These are phyloP conservation scores for Epichloe bromicola DNA, from an alignment of 2,329 filamentous ascomycete genomes.

Conservation along the genomic window DNA sequence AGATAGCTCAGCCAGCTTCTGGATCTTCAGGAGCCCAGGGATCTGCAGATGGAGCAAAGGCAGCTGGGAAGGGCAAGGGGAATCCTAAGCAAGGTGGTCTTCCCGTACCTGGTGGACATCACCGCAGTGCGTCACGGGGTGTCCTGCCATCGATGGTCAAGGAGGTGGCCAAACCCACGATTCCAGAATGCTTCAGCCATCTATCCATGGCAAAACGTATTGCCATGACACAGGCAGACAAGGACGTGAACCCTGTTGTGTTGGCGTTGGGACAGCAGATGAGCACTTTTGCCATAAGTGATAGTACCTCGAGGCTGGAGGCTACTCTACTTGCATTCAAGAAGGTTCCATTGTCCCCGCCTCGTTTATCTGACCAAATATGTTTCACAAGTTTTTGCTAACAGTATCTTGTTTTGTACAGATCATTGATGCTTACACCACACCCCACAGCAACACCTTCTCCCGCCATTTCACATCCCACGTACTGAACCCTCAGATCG, in stretches of 20 bases:
- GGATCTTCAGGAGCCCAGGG: constrained; percentile 13
- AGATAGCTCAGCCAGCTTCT: constrained; percentile 24
- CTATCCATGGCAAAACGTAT: constrained; percentile 54
- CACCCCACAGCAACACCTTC: constrained; percentile 70
- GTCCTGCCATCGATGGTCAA: constrained; percentile 25
- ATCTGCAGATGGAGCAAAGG: constrained; percentile 23
- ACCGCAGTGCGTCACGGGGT: constrained; percentile 21
- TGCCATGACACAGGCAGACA: constrained; percentile 45
- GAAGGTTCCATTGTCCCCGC: constrained; percentile 37
- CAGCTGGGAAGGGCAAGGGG: constrained; percentile 28
- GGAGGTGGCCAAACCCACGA: constrained; percentile 41
- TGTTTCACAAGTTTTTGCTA: background rate
- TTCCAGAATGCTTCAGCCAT: constrained; percentile 68
- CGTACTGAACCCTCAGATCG: constrained; percentile 86
- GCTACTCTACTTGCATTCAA: constrained; percentile 85
- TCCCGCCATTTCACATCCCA: constrained; percentile 86
- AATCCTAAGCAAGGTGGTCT: constrained; percentile 34
- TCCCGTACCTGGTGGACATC: constrained; percentile 19
- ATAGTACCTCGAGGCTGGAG: constrained; percentile 78
- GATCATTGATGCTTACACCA: constrained; percentile 89
- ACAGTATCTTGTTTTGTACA: constrained; percentile 21
- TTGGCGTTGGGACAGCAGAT: constrained; percentile 81
- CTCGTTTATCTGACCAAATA: background rate
- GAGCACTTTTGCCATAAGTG: constrained; percentile 75
- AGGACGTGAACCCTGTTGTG: constrained; percentile 76